Evolutionary conservation across 2,329 filamentous ascomycete species (phyloP).

Genomic region (Fusarium siculi): DNA sequence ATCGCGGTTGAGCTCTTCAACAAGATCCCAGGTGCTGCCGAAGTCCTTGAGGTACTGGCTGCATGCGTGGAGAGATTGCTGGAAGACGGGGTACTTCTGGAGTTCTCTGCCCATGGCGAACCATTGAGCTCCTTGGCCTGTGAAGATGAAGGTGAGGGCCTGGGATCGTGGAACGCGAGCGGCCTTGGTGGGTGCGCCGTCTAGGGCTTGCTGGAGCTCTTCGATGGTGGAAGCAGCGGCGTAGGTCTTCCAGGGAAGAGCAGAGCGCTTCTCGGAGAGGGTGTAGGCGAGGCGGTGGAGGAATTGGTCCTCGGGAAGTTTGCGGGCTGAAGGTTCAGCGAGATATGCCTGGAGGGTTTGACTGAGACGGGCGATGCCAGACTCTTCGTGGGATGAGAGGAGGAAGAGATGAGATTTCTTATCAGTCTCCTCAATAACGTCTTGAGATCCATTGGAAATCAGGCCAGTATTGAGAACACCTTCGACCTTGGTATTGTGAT

Average conservation of each 20-base stretch:
- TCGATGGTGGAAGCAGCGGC: background rate
- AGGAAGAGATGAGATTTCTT: background rate
- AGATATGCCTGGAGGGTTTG: background rate
- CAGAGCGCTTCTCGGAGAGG: background rate
- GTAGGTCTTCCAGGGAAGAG: background rate
- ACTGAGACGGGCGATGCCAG: background rate
- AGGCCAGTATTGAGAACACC: background rate
- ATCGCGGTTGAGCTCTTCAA: background rate
- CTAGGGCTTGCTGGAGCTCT: background rate
- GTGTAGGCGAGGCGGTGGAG: background rate
- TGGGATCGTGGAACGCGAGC: background rate
- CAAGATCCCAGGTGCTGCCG: background rate
- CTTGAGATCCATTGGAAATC: background rate
- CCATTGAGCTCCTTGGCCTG: slow-evolving; percentile 4
- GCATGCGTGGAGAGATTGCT: background rate
- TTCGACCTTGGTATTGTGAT: background rate
- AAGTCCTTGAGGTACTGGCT: background rate
- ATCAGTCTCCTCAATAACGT: fast-evolving
- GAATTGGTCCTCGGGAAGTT: background rate
- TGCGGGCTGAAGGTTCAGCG: background rate
- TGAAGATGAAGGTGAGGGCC: background rate
- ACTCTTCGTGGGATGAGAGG: background rate
- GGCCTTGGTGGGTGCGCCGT: background rate
- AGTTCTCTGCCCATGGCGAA: background rate
- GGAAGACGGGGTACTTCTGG: background rate